phyloP scores from a whole-genome alignment of 2,329 filamentous ascomycete species.

The Samsoniella hepiali region DNA sequence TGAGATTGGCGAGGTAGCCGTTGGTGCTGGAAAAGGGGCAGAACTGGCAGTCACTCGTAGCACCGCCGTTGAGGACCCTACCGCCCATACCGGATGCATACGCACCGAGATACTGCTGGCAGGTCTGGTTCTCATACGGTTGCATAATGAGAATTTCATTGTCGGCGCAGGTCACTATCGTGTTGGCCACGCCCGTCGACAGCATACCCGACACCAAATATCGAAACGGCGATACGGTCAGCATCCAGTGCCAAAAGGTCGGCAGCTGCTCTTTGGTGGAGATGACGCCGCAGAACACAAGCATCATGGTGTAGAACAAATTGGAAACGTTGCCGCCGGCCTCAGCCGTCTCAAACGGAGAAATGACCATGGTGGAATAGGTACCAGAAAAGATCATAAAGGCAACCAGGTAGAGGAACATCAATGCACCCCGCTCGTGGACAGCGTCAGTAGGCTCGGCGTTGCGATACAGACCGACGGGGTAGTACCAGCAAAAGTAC shows the following conservation, averaged over 20 bases:
- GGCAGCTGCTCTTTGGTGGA: constrained; percentile 60
- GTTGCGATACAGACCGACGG: constrained; percentile 72
- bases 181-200: constrained; percentile 65
- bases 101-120: constrained; percentile 52
- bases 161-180: constrained; percentile 59
- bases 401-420: constrained; percentile 71
- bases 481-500: constrained; percentile 82
- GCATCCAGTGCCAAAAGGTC: constrained; percentile 78
- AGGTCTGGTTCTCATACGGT: constrained; percentile 48
- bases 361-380: constrained; percentile 75
- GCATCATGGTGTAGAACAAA: constrained; percentile 65
- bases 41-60: constrained; percentile 48
- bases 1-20: constrained; percentile 39
- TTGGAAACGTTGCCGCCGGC: constrained; percentile 73
- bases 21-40: constrained; percentile 45
- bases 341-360: constrained; percentile 71
- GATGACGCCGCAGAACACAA: constrained; percentile 75
- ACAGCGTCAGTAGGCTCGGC: constrained; percentile 59
- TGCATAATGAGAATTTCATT: constrained; percentile 69
- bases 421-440: constrained; percentile 67
- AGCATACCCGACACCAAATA: constrained; percentile 75
- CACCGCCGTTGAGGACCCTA: constrained; percentile 46
- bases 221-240: constrained; percentile 68
- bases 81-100: constrained; percentile 52
- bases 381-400: constrained; percentile 81